Base-by-base conservation (phyloP, 306 rosid species). In the Prunus kanzakura region DNA sequence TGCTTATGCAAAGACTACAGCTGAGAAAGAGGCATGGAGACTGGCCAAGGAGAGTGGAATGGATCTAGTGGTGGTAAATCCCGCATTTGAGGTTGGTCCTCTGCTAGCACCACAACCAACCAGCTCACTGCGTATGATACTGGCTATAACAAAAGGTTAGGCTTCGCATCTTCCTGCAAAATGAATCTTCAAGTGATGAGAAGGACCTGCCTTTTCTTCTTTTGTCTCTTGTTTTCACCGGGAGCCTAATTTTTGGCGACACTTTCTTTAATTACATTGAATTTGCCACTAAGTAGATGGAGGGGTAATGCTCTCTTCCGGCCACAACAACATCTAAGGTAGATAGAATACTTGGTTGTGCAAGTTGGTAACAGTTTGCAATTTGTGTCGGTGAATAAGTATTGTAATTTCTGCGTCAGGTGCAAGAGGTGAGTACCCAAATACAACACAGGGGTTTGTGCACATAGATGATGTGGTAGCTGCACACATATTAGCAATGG, bases 11-110 rank as follows among this genome's bases (percentile, higher is more conserved):
- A 94, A 91, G 86, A 90, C 96, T 0, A 0, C 78, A 20, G 94
- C 87, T 4, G 98, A 94, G 81, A 86, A 78, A 83, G 97, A 88
- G 58, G 96, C 94, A 13, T 94, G 96, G 96, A 84, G 74, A 63
- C 51, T 81, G 11, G 89, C 98, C 11, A 38, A 81, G 80, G 88
- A 90, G 69, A 76, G 58, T 52, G 91, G 84, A 18, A 73, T 85
- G 77, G 91, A 94, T 87, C 75, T 90, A 0, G 96, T 91, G 62
- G 96, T 91, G 67, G 96, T 94, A 73, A 87, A 89, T 67, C 94
- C 94, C 10, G 88, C 93, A 22, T 91, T 86, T 0, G 93, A 88
- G 9, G 90, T 93, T 76, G 97, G 97, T 73, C 94, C 97, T 15
- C 78, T 90, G 70, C 94, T 93, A 67, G 80, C 91, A 46, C 93